Evolutionary conservation across 306 rosid species (phyloP).

Genomic region (Comarum palustre): DNA sequence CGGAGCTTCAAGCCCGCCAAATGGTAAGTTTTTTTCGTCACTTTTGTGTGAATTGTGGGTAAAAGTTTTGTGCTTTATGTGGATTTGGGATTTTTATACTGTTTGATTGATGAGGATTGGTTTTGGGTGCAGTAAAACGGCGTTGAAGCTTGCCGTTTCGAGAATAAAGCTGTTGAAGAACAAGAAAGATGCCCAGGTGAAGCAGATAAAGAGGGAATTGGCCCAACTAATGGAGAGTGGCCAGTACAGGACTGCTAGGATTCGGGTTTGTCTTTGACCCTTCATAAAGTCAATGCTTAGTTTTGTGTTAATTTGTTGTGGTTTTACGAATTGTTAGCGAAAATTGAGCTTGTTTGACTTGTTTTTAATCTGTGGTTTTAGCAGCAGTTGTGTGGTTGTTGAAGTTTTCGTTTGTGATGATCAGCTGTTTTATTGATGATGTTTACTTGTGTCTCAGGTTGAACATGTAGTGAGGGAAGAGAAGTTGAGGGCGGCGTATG

Average conservation of each 20-base stretch:
- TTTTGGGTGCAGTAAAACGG: constrained; percentile 70
- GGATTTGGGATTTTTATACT: background rate
- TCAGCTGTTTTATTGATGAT: constrained; percentile 9
- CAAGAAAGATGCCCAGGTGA: constrained; percentile 68
- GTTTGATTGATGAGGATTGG: constrained; percentile 20
- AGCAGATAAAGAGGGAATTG: constrained; percentile 69
- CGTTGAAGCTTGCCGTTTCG: constrained; percentile 77
- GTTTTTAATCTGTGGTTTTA: background rate
- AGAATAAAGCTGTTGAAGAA: constrained; percentile 83
- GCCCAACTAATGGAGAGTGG: constrained; percentile 79
- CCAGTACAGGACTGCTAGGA: constrained; percentile 79
- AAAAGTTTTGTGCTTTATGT: background rate
- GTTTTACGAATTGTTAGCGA: background rate
- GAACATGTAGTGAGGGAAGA: constrained; percentile 95
- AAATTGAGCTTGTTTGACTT: background rate
- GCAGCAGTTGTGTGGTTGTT: background rate
- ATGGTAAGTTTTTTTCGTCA: constrained; percentile 26
- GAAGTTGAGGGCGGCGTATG: constrained; percentile 80
- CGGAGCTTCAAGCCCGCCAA: constrained; percentile 55
- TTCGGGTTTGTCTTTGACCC: constrained; percentile 45
- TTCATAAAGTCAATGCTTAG: background rate
- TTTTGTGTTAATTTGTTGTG: background rate
- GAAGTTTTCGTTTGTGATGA: background rate
- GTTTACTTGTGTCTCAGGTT: constrained; percentile 46
- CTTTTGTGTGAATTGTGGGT: background rate